Conservation (phyloP, 768 basidiomycete genomes). For the Trametes elegans region DNA sequence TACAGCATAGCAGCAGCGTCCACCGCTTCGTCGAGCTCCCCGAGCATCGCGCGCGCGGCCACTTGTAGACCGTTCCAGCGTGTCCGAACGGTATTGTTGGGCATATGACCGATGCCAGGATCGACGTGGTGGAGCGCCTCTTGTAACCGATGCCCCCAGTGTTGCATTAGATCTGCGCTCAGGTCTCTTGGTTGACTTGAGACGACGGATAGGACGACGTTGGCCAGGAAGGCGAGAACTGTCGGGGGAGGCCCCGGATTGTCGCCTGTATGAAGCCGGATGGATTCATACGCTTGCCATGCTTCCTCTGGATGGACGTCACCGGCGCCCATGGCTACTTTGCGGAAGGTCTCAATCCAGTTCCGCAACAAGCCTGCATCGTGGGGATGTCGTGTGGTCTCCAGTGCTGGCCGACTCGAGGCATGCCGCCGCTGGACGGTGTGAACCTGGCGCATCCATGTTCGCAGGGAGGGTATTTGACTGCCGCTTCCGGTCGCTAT, state of each 20-base stretch:
- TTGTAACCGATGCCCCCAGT: constrained; percentile 40
- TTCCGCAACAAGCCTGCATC: background rate
- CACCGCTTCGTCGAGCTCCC: constrained; percentile 36
- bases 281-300: constrained; percentile 39
- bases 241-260: background rate
- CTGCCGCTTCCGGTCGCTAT: constrained; percentile 11
- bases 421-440: constrained; percentile 29
- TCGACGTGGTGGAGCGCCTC: constrained; percentile 32
- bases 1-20: constrained; percentile 23
- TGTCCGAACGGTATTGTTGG: constrained; percentile 20
- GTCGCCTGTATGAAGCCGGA: constrained; percentile 5
- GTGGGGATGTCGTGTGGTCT: background rate
- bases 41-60: constrained; percentile 36
- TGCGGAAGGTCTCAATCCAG: constrained; percentile 2
- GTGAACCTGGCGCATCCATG: constrained; percentile 12
- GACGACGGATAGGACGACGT: background rate
- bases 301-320: constrained; percentile 30
- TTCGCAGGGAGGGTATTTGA: constrained; percentile 18
- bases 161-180: constrained; percentile 20
- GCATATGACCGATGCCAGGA: constrained; percentile 24
- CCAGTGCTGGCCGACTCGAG: constrained; percentile 23
- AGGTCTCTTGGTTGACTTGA: background rate
- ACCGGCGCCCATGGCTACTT: background rate
- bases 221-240: constrained; percentile 4
- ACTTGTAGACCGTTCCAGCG: constrained; percentile 31